Evolutionary conservation across 2,329 filamentous ascomycete species (phyloP).

Genomic region (Aaosphaeria pasadenensis): DNA sequence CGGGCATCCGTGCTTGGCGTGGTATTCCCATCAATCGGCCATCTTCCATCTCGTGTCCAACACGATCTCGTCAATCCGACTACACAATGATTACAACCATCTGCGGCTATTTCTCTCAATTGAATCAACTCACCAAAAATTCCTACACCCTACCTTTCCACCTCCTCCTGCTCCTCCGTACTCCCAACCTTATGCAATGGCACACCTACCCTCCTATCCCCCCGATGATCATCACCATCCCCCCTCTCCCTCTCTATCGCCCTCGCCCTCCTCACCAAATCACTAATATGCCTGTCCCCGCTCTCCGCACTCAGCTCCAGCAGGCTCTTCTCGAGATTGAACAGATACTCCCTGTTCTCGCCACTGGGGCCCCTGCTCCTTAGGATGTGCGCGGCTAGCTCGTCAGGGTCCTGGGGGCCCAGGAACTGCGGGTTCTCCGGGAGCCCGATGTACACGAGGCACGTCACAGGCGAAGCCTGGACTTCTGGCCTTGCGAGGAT

Average conservation of each 20-base stretch:
- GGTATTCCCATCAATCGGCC: too few relatives aligned
- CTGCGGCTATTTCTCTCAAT: too few relatives aligned
- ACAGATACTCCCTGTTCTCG: constrained; percentile 85
- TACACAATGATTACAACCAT: too few relatives aligned
- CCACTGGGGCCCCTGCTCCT: constrained; percentile 78
- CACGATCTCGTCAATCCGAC: too few relatives aligned
- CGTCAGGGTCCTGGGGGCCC: constrained; percentile 74
- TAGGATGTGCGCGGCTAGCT: constrained; percentile 77
- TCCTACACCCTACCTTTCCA: constrained; percentile 42
- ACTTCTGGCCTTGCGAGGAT: constrained; percentile 8
- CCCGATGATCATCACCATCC: constrained; percentile 3
- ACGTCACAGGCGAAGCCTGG: constrained; percentile 35
- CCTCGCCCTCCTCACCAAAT: constrained; percentile 72
- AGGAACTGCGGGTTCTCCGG: constrained; percentile 92
- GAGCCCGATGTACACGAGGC: constrained; percentile 90
- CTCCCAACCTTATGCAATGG: constrained; percentile 45
- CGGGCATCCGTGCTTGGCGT: too few relatives aligned
- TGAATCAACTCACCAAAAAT: too few relatives aligned
- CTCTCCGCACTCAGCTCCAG: constrained; percentile 70
- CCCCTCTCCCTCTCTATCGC: constrained; percentile 50
- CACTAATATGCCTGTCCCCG: constrained; percentile 78
- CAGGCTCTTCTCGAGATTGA: constrained; percentile 73
- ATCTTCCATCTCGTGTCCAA: too few relatives aligned
- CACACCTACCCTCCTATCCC: constrained; percentile 1
- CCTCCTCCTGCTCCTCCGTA: constrained; percentile 61